Conservation (phyloP, 148 eudicot genomes). For the Chenopodium berlandieri region DNA sequence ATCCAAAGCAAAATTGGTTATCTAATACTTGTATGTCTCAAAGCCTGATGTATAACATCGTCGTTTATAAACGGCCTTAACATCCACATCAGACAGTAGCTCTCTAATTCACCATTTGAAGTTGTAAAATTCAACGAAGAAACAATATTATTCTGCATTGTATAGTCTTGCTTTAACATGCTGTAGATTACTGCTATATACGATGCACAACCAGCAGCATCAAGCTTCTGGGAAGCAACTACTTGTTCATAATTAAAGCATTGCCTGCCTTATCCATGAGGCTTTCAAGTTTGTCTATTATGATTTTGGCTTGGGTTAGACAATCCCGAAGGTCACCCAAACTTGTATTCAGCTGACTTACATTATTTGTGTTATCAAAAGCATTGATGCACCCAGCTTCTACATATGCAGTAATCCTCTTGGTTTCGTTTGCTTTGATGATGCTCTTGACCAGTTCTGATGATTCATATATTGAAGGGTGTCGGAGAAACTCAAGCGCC, state of each 20-base stretch:
- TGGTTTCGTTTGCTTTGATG: slow-evolving; percentile 40
- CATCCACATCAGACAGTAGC: slow-evolving; percentile 80
- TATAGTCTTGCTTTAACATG: slow-evolving; percentile 62
- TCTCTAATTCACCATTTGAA: slow-evolving; percentile 54
- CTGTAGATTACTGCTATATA: slow-evolving; percentile 37
- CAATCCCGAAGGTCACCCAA: slow-evolving; percentile 46
- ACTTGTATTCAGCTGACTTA: slow-evolving; percentile 45
- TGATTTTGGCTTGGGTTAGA: slow-evolving; percentile 32
- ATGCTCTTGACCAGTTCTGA: slow-evolving; percentile 46
- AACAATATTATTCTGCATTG: slow-evolving; percentile 58
- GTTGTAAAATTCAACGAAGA: slow-evolving; percentile 49
- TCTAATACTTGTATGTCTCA: slow-evolving; percentile 24
- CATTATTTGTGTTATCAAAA: slow-evolving; percentile 32
- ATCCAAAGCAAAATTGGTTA: slow-evolving; percentile 15
- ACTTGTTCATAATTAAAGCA: slow-evolving; percentile 16
- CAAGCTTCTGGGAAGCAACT: background rate
- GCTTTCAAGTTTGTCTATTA: slow-evolving; percentile 47
- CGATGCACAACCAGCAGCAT: slow-evolving; percentile 25
- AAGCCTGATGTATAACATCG: slow-evolving; percentile 55
- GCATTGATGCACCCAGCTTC: slow-evolving; percentile 49
- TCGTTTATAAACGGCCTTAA: slow-evolving; percentile 66
- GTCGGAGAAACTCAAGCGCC: slow-evolving; percentile 51
- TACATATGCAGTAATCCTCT: slow-evolving; percentile 49
- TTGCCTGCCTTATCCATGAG: slow-evolving; percentile 45
- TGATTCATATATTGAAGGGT: slow-evolving; percentile 38